Percentiles rank a stretch among this genome's conserved stretches.
Conservation (phyloP, 1,139 yeast species). For the Yamadazyma blattariae region DNA sequence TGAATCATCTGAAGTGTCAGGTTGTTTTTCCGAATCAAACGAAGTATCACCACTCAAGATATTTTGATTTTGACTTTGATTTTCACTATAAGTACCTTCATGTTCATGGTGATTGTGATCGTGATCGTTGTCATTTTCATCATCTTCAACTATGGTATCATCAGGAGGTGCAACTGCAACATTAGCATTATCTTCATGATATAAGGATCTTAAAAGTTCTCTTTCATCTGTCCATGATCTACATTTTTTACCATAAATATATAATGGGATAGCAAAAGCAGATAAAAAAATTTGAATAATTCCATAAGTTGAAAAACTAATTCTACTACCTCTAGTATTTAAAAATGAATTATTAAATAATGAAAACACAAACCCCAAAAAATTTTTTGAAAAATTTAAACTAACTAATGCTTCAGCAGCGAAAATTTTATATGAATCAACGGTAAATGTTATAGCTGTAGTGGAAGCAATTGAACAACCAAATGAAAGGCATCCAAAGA, state of each 20-base stretch:
- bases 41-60: slow-evolving; percentile 1
- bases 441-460: slow-evolving; percentile 58
- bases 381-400: slow-evolving; percentile 52
- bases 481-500: slow-evolving; percentile 55
- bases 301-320: slow-evolving; percentile 53
- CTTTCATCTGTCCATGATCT: slow-evolving; percentile 52
- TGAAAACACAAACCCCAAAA: slow-evolving; percentile 56
- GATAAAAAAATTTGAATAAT: slow-evolving; percentile 49
- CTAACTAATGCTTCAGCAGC: slow-evolving; percentile 61
- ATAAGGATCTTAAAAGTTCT: slow-evolving; percentile 33
- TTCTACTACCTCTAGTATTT: slow-evolving; percentile 40
- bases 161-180: slow-evolving; percentile 10
- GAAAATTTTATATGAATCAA: slow-evolving; percentile 56
- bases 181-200: slow-evolving; percentile 23
- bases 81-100: too few species aligned
- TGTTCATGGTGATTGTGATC: too few species aligned
- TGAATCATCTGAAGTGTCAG: not conserved
- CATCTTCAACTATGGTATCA: slow-evolving; percentile 2
- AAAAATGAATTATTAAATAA: slow-evolving; percentile 52
- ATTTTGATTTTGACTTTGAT: not conserved
- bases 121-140: not conserved
- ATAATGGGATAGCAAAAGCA: slow-evolving; percentile 50
- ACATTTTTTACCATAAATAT: slow-evolving; percentile 51
- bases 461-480: slow-evolving; percentile 63
- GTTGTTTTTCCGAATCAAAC: not conserved